A percentile compares a stretch with the other conserved stretches of the same genome.
phyloP scores from a whole-genome alignment of 495 filamentous ascomycete genomes.

The Trichocladium antarcticum region DNA sequence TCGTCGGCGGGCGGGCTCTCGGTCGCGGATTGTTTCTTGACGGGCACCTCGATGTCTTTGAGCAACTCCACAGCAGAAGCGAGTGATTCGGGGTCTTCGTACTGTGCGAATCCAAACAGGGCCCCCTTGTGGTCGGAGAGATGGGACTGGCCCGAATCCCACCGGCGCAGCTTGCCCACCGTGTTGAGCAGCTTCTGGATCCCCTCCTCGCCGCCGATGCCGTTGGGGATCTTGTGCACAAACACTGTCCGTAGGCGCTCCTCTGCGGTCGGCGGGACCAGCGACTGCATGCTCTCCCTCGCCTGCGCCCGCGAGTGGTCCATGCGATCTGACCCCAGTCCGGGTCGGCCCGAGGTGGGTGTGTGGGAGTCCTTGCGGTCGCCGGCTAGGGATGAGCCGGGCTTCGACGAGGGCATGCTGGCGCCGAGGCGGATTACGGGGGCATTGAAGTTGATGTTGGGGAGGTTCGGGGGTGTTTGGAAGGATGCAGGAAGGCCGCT shows the following conservation, averaged over 20 bases:
- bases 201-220: constrained; percentile 64
- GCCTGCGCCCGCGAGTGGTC: constrained; percentile 60
- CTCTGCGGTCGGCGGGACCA: constrained; percentile 77
- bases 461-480: constrained; percentile 83
- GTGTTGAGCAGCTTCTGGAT: constrained; percentile 70
- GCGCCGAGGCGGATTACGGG: constrained; percentile 88
- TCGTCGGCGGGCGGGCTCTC: constrained; percentile 34
- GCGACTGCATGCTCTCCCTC: constrained; percentile 62
- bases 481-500: constrained; percentile 73
- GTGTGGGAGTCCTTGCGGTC: constrained; percentile 33
- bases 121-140: constrained; percentile 75
- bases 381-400: constrained; percentile 40
- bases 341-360: constrained; percentile 43
- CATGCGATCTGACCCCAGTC: constrained; percentile 53
- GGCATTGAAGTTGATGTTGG: constrained; percentile 96
- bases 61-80: constrained; percentile 78
- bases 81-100: constrained; percentile 83
- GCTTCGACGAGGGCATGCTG: constrained; percentile 53
- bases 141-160: constrained; percentile 50
- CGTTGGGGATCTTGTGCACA: constrained; percentile 73
- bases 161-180: constrained; percentile 69
- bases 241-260: constrained; percentile 88
- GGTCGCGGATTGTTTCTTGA: constrained; percentile 53
- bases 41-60: constrained; percentile 74
- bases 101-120: constrained; percentile 94